Evolutionary conservation across 2,329 filamentous ascomycete genomes (phyloP).

Genomic region (Stromatinia cepivora): DNA sequence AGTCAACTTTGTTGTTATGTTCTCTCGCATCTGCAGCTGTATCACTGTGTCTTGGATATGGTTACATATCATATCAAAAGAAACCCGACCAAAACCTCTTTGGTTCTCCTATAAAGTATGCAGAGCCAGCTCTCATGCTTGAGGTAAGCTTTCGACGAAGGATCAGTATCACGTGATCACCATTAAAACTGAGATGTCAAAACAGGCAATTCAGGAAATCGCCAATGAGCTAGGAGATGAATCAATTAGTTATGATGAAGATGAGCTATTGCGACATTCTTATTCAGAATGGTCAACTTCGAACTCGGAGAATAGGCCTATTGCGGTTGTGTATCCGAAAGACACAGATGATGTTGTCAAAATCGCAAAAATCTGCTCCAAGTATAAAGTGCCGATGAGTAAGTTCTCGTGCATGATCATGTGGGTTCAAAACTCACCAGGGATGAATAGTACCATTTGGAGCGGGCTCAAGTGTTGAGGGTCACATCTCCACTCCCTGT

Average conservation of each 20-base stretch:
- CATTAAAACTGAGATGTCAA: background rate
- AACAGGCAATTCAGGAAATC: constrained; percentile 20
- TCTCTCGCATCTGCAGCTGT: constrained; percentile 17
- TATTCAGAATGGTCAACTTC: constrained; percentile 63
- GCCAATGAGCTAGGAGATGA: constrained; percentile 7
- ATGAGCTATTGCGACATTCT: constrained; percentile 59
- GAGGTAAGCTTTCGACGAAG: background rate
- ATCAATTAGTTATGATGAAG: constrained; percentile 41
- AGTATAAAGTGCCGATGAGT: constrained; percentile 75
- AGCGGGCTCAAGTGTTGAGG: constrained; percentile 52
- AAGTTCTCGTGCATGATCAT: constrained; percentile 42
- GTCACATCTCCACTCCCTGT: constrained; percentile 81
- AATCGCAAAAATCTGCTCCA: constrained; percentile 70
- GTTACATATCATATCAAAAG: background rate
- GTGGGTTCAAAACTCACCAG: background rate
- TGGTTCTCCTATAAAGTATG: constrained; percentile 18
- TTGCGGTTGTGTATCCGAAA: constrained; percentile 63
- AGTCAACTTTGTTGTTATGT: constrained; percentile 13
- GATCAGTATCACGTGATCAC: background rate
- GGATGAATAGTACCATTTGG: constrained; percentile 9
- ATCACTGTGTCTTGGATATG: constrained; percentile 14
- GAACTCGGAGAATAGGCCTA: constrained; percentile 58
- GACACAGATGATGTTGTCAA: constrained; percentile 60
- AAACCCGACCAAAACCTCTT: background rate
- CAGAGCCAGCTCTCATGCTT: constrained; percentile 21